Base-by-base conservation (phyloP, 176 grass and related monocot species). In the Oryza brachyantha region DNA sequence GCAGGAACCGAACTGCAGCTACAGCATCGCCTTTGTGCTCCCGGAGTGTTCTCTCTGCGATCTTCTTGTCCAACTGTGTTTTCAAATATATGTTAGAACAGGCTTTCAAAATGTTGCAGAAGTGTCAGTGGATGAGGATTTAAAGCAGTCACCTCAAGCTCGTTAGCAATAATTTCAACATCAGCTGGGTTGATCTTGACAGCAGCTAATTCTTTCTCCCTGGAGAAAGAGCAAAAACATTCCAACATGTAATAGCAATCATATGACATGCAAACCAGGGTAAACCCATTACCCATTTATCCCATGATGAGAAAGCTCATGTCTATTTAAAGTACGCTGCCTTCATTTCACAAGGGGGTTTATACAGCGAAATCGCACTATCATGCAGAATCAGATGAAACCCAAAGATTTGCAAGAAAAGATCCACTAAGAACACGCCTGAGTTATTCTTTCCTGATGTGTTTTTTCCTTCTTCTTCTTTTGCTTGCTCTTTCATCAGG, bases 121-220 rank as follows among this genome's bases (percentile, higher is more conserved):
- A 66, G 11, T 14, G 74, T n/a, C 3, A 5, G 10, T 26, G 0
- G 48, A 9, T 27, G 1, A 27, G 37, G 60, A 65, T 59, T 55
- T 68, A 27, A 61, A 29, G 65, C 85, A 61, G 29, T 19, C 22
- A 95, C 96, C 96, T 99, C 92, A 74, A 99, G 92, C 41, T 95
- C 96, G 16, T 93, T 93, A 50, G 90, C 86, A 2, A 99, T 99
- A 29, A 99, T 91, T 64, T 99, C 96, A 65, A 99, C 92, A 73
- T 99, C 96, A 4, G 81, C 80, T 35, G 87, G 92, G 81, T 99
- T 95, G 78, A 95, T 99, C 81, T 89, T 99, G 46, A 99, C 92
- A 65, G 88, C 83, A 89, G 90, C 92, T 46, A 99, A 81, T 95
- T 99, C 96, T 87, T 95, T 99, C 81, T 99, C 92, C 84, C 96